These are phyloP conservation scores for Aspergillus neotritici DNA, from an alignment of 2,329 filamentous ascomycete species.

Conservation along the genomic window DNA sequence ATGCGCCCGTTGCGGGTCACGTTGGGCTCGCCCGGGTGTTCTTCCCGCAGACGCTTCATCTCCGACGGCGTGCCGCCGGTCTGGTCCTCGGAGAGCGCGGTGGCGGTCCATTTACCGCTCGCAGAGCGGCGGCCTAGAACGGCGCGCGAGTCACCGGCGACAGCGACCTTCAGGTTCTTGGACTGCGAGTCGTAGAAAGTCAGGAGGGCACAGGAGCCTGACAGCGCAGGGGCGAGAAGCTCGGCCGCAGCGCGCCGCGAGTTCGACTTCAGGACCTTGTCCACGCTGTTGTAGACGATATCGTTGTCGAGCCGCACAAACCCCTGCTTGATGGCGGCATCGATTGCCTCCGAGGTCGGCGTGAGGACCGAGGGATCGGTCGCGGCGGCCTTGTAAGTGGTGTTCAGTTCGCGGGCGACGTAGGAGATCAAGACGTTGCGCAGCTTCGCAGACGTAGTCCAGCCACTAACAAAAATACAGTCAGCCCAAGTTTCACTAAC, in stretches of 20 bases:
- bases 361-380: conserved; percentile 52
- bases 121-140: conserved; percentile 73
- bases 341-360: conserved; percentile 74
- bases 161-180: conserved; percentile 86
- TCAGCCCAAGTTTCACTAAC: not conserved
- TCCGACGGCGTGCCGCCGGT: conserved; percentile 86
- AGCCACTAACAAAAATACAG: conserved; percentile 57
- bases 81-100: conserved; percentile 83
- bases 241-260: conserved; percentile 90
- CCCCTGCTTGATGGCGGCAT: conserved; percentile 84
- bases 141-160: conserved; percentile 92
- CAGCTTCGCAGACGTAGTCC: conserved; percentile 95
- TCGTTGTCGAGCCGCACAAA: conserved; percentile 87
- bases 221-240: conserved; percentile 83
- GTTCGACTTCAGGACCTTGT: conserved; percentile 82
- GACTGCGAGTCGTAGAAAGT: conserved; percentile 91
- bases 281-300: conserved; percentile 87
- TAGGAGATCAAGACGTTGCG: conserved; percentile 87
- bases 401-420: conserved; percentile 87
- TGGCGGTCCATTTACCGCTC: conserved; percentile 89
- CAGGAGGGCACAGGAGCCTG: conserved; percentile 92
- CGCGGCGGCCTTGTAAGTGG: conserved; percentile 74
- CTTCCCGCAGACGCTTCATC: conserved; percentile 70
- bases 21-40: conserved; percentile 83
- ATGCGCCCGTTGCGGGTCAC: conserved; percentile 87